Evolutionary conservation across 2,329 filamentous ascomycete species (phyloP), one percentile per base, ranked within the genome.

Genomic region (Hypocreales sp.): DNA sequence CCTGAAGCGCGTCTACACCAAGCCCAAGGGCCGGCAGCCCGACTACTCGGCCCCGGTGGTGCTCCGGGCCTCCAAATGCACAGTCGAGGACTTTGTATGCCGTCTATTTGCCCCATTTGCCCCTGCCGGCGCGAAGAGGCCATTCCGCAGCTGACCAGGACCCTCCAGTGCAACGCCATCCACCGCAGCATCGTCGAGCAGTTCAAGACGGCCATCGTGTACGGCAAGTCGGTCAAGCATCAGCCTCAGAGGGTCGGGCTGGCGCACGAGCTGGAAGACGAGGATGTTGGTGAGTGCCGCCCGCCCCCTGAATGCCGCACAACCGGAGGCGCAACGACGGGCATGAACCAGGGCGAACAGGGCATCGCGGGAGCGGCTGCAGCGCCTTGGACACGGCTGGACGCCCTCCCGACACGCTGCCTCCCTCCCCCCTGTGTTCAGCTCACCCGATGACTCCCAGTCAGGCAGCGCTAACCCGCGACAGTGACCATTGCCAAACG

Each of bases 201-300:
- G 42, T 98, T 98, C 67, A 92, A 87, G 57, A 72, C 77, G 35
- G 90, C 90, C 29, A 78, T 98, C 48, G 90, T 98, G 22, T 98
- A 95, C 54, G 90, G 90, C 41, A 90, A 87, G 52, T 94, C 86
- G 30, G 87, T 95, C 41, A 95, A 95, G 67, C 90, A 98, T 60
- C 90, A 95, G 58, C 90, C 90, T 38, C 90, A 98, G 59, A 73
- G 86, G 46, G 90, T 95, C 36, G 90, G 90, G 26, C 67, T 98
- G 38, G 62, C 70, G 28, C 90, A 98, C 52, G 83, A 93, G 61
- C 65, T 98, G 46, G 82, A 74, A 31, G 90, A 98, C 52, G 90
- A 98, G 60, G 90, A 98, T 59, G 93, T 98, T 56, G 82, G 82
- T 87, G 66, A 60, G 76, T 64, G 29, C 26, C 33, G 33, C 31